Percentiles rank a stretch among this genome's conserved stretches.
phyloP scores from a whole-genome alignment of 1,284 basidiomycete species.

The Vanrija humicola region DNA sequence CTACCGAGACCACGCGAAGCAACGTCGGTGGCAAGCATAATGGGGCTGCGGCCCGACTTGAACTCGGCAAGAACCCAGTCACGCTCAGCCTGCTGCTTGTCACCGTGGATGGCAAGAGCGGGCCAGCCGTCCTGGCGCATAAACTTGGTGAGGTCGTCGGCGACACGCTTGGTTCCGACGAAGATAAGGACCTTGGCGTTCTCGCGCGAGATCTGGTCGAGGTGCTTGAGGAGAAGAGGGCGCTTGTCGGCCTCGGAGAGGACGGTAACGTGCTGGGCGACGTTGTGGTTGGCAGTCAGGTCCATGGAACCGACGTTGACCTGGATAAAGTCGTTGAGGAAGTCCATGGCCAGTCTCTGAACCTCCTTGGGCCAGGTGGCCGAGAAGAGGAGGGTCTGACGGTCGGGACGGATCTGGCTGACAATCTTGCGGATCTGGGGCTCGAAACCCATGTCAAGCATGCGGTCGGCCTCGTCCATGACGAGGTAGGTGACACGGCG shows the following conservation, averaged over 20 bases:
- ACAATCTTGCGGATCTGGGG: slow-evolving; percentile 99
- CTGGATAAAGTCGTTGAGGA: slow-evolving; percentile 93
- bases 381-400: slow-evolving; percentile 95
- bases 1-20: slow-evolving; percentile 99
- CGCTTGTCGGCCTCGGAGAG: slow-evolving; percentile 99
- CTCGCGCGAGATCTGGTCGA: slow-evolving; percentile 92
- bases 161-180: slow-evolving; percentile 94
- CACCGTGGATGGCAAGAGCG: slow-evolving; percentile 95
- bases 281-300: slow-evolving; percentile 96
- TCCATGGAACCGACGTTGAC: slow-evolving; percentile 99
- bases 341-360: slow-evolving; percentile 95
- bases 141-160: slow-evolving; percentile 97
- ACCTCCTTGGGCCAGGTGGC: slow-evolving; percentile 99
- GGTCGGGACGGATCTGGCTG: slow-evolving; percentile 90
- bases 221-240: slow-evolving; percentile 90
- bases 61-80: slow-evolving; percentile 99
- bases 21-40: slow-evolving; percentile 96
- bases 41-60: slow-evolving; percentile 94
- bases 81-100: slow-evolving; percentile 87
- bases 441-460: slow-evolving; percentile 72
- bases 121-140: slow-evolving; percentile 97
- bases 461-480: slow-evolving; percentile 92
- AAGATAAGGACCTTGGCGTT: slow-evolving; percentile 99
- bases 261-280: slow-evolving; percentile 91
- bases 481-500: slow-evolving; percentile 95